A percentile compares a stretch with the other conserved stretches of the same genome.
Evolutionary conservation across 1,284 basidiomycete genomes (phyloP).

Genomic region (Moesziomyces sp.): DNA sequence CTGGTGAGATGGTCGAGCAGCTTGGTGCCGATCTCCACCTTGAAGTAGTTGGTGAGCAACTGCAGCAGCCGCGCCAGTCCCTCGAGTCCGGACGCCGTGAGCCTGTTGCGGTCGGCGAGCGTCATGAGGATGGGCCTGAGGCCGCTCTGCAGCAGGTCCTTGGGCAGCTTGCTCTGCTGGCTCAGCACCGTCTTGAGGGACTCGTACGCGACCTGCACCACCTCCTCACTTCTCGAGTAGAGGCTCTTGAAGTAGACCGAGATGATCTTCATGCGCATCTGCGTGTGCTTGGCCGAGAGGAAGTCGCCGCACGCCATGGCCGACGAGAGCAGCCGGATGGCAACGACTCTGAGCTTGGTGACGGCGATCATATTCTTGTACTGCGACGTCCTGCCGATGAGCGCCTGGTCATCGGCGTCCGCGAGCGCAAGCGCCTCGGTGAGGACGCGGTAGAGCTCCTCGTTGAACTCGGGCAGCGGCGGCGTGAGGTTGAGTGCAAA

Average conservation of each 20-base stretch:
- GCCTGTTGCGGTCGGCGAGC: conserved; percentile 91
- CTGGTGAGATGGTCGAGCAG: conserved; percentile 81
- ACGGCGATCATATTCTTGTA: conserved; percentile 86
- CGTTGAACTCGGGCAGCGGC: conserved; percentile 86
- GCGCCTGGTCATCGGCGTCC: conserved; percentile 89
- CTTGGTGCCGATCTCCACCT: conserved; percentile 98
- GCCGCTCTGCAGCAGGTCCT: conserved; percentile 93
- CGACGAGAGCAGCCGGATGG: conserved; percentile 90
- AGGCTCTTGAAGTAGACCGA: conserved; percentile 98
- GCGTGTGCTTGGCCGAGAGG: conserved; percentile 61
- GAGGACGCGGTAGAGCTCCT: conserved; percentile 89
- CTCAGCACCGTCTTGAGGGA: conserved; percentile 86
- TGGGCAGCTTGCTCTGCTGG: conserved; percentile 91
- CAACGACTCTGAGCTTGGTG: conserved; percentile 91
- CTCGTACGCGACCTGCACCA: conserved; percentile 95
- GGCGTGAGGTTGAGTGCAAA: conserved; percentile 85
- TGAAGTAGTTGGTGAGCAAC: conserved; percentile 98
- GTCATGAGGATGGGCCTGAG: conserved; percentile 97
- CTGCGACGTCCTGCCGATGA: conserved; percentile 78
- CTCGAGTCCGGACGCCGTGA: conserved; percentile 91
- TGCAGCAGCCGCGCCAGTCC: conserved; percentile 95
- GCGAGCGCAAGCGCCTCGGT: conserved; percentile 95
- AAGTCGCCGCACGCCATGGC: conserved; percentile 95
- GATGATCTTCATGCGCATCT: conserved; percentile 80
- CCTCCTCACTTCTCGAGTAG: conserved; percentile 90